Evolutionary conservation across 2,329 filamentous ascomycete genomes (phyloP).

Genomic region (Calonectria naviculata): DNA sequence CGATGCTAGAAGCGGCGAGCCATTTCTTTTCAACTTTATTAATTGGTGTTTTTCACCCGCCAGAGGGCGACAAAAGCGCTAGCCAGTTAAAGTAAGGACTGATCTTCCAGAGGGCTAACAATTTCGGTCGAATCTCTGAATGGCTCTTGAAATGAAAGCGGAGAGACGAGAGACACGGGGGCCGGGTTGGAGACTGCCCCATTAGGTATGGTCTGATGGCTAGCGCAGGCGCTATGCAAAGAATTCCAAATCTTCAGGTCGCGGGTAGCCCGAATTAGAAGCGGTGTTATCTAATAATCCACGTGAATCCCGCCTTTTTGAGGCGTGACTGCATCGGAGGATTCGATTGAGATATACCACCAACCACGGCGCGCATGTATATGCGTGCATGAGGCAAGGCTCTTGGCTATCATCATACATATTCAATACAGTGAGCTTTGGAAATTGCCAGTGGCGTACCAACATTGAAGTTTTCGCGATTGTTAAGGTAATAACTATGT

Average conservation of each 20-base stretch:
- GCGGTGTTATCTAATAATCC: not conserved
- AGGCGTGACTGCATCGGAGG: too few species aligned
- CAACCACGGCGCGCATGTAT: too few species aligned
- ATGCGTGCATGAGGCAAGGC: too few species aligned
- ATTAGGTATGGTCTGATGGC: not conserved
- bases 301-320: too few species aligned
- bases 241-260: conserved; percentile 1
- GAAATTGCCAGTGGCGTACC: too few species aligned
- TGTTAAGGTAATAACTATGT: too few species aligned
- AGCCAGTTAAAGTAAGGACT: not conserved
- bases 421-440: too few species aligned
- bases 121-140: not conserved
- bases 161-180: not conserved
- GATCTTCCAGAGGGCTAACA: not conserved
- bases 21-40: conserved; percentile 7
- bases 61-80: not conserved
- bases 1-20: not conserved
- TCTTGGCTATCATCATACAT: too few species aligned
- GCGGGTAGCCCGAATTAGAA: not conserved
- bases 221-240: not conserved
- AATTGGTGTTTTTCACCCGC: not conserved
- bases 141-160: not conserved
- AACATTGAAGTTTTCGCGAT: too few species aligned
- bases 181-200: not conserved
- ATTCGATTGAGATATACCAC: too few species aligned